Evolutionary conservation across 2,329 filamentous ascomycete species (phyloP).

Genomic region (Aspergillus costaricaensis): DNA sequence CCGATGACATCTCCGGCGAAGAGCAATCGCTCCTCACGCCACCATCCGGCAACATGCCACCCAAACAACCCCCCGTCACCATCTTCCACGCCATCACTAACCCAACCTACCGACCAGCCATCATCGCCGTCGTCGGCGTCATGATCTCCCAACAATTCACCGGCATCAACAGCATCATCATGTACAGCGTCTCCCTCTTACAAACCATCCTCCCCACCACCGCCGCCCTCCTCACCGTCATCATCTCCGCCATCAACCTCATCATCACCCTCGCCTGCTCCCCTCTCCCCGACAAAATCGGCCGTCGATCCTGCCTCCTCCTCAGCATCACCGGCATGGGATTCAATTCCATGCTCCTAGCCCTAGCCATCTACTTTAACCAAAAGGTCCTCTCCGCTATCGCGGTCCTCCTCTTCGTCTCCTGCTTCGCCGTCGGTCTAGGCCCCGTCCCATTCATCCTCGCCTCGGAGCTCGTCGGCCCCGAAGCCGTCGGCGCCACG

Average conservation of each 20-base stretch:
- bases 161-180: conserved; percentile 95
- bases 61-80: conserved; percentile 67
- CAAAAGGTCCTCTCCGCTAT: conserved; percentile 76
- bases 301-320: conserved; percentile 82
- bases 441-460: conserved; percentile 95
- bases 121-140: conserved; percentile 81
- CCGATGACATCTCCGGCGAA: conserved; percentile 52
- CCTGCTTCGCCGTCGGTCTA: conserved; percentile 84
- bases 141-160: conserved; percentile 93
- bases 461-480: conserved; percentile 83
- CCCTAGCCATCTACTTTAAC: conserved; percentile 73
- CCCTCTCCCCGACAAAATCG: conserved; percentile 81
- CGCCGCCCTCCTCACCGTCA: conserved; percentile 80
- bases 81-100: conserved; percentile 66
- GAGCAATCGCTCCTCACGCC: conserved; percentile 67
- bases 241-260: conserved; percentile 85
- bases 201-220: conserved; percentile 77
- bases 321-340: conserved; percentile 85
- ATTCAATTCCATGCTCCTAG: conserved; percentile 72
- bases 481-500: conserved; percentile 86
- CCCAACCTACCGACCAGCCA: conserved; percentile 68
- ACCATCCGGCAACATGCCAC: conserved; percentile 64
- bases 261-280: conserved; percentile 78
- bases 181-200: conserved; percentile 94
- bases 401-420: conserved; percentile 81